Base-by-base conservation (phyloP, 1,284 basidiomycete genomes). In the Ustilago lituana region DNA sequence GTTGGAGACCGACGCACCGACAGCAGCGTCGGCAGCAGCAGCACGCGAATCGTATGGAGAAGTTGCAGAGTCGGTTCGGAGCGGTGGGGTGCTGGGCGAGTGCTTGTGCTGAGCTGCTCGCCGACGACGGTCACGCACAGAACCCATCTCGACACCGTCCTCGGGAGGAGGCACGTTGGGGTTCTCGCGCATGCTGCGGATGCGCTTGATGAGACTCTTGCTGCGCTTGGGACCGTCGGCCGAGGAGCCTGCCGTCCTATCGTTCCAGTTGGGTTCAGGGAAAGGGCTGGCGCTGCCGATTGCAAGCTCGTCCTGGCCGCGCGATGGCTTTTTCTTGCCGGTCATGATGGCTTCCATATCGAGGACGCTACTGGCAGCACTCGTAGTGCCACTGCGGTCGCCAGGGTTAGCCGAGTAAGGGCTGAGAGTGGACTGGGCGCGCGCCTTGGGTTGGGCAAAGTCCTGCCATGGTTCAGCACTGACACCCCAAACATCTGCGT, bases 391-490 rank as follows among this genome's bases (percentile, higher is more conserved):
- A 40, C 64, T 67, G 36, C 54, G 58, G 20, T 60, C 56, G 39
- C 57, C 75, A 10, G 15, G 29, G 32, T 43, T 33, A 23, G 47
- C 50, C 20, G 50, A 53, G 59, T 73, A 69, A 5, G 73, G 73
- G 50, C 68, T 62, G 39, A 73, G 68, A 3, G 38, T 51, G 33
- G 61, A 65, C 10, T 60, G 60, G 27, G 38, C 43, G n/a, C 45
- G 52, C 8, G 65, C 43, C 29, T 71, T 66, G 15, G 78, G 77
- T 19, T 60, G 56, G 3, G 77, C 76, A 51, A 81, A 80, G 49
- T 81, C 79, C 47, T 80, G 78, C 79, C 79, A 81, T 12, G 79
- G 79, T 57, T 81, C 79, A 20, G 72, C 51, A 27, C 62, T 64
- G 32, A 78, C 74, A 40, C 79, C 79, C 76, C 78, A 80, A 5